A percentile compares a stretch with the other conserved stretches of the same genome.
These are phyloP conservation scores for Cyberlindnera samutprakarnensis DNA, from an alignment of 805 yeast genomes.

Conservation along the genomic window DNA sequence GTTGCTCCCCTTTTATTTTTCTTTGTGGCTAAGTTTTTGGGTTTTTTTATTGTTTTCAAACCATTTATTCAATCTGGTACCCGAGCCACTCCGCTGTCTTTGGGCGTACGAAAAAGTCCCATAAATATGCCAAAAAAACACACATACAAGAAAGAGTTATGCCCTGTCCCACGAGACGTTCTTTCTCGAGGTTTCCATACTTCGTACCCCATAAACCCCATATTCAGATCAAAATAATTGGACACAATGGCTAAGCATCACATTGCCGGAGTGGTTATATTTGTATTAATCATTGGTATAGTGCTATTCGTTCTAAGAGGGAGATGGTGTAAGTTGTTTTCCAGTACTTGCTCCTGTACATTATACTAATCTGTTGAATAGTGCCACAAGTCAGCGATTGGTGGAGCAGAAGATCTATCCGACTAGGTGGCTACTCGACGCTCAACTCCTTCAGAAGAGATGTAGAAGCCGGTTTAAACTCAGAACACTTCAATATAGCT, in stretches of 20 bases:
- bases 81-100: too few relatives aligned
- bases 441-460: slow-evolving; percentile 37
- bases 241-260: slow-evolving; percentile 1
- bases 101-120: too few relatives aligned
- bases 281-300: background rate
- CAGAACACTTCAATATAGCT: slow-evolving; percentile 48
- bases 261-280: background rate
- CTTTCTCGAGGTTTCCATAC: too few relatives aligned
- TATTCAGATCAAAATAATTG: background rate
- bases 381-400: slow-evolving; percentile 17
- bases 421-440: slow-evolving; percentile 19
- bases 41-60: too few relatives aligned
- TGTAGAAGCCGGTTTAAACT: slow-evolving; percentile 48
- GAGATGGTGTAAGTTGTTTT: slow-evolving; percentile 13
- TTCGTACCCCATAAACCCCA: too few relatives aligned
- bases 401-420: slow-evolving; percentile 17
- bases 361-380: slow-evolving; percentile 3
- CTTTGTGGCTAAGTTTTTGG: too few relatives aligned
- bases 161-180: too few relatives aligned
- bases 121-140: too few relatives aligned
- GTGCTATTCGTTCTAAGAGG: slow-evolving; percentile 7
- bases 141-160: too few relatives aligned
- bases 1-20: too few relatives aligned
- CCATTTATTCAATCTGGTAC: too few relatives aligned
- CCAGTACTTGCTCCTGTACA: too few relatives aligned